A percentile compares a stretch with the other conserved stretches of the same genome.
These are phyloP conservation scores for Delphinella strobiligena DNA, from an alignment of 2,329 filamentous ascomycete species.

Conservation along the genomic window DNA sequence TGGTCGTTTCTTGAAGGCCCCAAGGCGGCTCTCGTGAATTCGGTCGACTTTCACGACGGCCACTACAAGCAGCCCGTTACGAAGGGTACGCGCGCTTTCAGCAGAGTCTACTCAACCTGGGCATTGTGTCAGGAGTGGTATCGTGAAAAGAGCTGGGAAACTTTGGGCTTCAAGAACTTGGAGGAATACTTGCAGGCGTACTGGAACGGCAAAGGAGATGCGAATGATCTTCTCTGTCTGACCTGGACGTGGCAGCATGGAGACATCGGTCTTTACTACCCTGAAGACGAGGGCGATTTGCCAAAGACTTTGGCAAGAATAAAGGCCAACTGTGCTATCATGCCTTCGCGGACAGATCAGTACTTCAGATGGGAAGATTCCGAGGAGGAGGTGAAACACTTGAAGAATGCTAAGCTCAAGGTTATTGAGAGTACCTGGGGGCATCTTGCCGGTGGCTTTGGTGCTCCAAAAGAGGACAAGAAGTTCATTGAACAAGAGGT, in stretches of 20 bases:
- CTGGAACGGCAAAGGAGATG: slow-evolving; percentile 16
- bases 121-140: slow-evolving; percentile 30
- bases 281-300: slow-evolving; percentile 20
- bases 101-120: slow-evolving; percentile 28
- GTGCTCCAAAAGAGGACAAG: slow-evolving; percentile 22
- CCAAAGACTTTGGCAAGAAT: slow-evolving; percentile 24
- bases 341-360: slow-evolving; percentile 28
- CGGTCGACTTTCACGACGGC: slow-evolving; percentile 29
- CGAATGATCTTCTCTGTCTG: slow-evolving; percentile 26
- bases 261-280: slow-evolving; percentile 23
- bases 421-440: slow-evolving; percentile 29
- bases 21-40: slow-evolving; percentile 34
- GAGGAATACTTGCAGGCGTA: slow-evolving; percentile 20
- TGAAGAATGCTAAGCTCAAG: slow-evolving; percentile 20
- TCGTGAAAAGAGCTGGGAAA: slow-evolving; percentile 24
- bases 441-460: slow-evolving; percentile 28
- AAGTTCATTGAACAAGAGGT: slow-evolving; percentile 18
- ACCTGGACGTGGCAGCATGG: slow-evolving; percentile 31
- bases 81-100: slow-evolving; percentile 26
- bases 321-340: slow-evolving; percentile 24
- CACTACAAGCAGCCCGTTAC: slow-evolving; percentile 13
- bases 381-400: slow-evolving; percentile 23
- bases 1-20: slow-evolving; percentile 44
- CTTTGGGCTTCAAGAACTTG: slow-evolving; percentile 20
- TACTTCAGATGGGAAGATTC: slow-evolving; percentile 30